A percentile compares a stretch with the other conserved stretches of the same genome.
phyloP scores from a whole-genome alignment of 495 filamentous ascomycete species.

The Gamarada debralockiae region DNA sequence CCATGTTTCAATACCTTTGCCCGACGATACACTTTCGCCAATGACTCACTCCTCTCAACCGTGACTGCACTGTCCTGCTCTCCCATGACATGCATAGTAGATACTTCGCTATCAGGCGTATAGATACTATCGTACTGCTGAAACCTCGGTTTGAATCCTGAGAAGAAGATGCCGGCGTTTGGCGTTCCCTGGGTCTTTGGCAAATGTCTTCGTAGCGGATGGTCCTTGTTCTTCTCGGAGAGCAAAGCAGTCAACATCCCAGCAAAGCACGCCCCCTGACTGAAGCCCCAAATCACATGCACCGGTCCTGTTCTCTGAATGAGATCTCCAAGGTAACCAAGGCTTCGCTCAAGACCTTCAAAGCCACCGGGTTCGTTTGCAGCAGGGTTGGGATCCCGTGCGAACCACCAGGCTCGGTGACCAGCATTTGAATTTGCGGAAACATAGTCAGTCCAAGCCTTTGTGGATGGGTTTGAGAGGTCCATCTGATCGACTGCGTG shows the following conservation, averaged over 20 bases:
- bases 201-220: not conserved
- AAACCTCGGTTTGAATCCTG: conserved; percentile 10
- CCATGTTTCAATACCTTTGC: conserved; percentile 4
- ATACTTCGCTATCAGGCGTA: not conserved
- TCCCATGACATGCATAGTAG: conserved; percentile 10
- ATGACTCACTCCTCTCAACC: conserved; percentile 1
- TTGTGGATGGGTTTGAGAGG: not conserved
- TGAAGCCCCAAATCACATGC: conserved; percentile 14
- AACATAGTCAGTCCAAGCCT: conserved; percentile 6
- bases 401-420: conserved; percentile 15
- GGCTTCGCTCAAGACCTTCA: conserved; percentile 6
- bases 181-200: not conserved
- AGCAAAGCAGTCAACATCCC: conserved; percentile 11
- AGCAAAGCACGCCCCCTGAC: conserved; percentile 11
- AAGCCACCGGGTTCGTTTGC: not conserved
- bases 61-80: conserved; percentile 8
- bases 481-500: conserved; percentile 1
- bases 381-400: not conserved
- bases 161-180: conserved; percentile 7
- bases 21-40: conserved; percentile 1
- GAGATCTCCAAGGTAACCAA: conserved; percentile 6
- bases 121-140: conserved; percentile 8
- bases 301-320: conserved; percentile 3
- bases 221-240: not conserved
- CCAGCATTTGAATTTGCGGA: conserved; percentile 2